Evolutionary conservation across 805 yeast genomes (phyloP).

Genomic region (Starmera amethionina): DNA sequence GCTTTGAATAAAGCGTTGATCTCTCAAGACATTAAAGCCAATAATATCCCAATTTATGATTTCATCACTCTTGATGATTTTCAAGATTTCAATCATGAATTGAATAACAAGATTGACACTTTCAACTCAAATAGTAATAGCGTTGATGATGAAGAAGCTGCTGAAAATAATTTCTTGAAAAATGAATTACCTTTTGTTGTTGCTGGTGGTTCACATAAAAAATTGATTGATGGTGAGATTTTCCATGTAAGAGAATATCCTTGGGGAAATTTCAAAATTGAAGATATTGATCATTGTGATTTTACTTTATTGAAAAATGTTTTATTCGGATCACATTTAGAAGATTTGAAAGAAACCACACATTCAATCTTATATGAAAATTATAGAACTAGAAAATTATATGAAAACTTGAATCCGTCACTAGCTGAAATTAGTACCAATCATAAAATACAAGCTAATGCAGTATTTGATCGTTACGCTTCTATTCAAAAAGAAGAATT

Average conservation of each 20-base stretch:
- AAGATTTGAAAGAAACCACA: slow-evolving; percentile 74
- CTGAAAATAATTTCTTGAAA: slow-evolving; percentile 27
- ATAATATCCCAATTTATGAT: slow-evolving; percentile 58
- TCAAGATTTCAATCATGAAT: too few relatives aligned
- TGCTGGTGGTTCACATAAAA: slow-evolving; percentile 42
- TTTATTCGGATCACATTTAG: slow-evolving; percentile 66
- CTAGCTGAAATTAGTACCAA: neutral
- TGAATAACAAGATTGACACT: too few relatives aligned
- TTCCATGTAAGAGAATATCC: slow-evolving; percentile 47
- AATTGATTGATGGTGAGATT: slow-evolving; percentile 19
- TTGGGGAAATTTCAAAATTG: slow-evolving; percentile 58
- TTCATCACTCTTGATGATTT: slow-evolving; percentile 25
- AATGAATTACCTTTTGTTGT: slow-evolving; percentile 54
- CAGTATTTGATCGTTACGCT: slow-evolving; percentile 1
- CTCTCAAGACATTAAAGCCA: slow-evolving; percentile 43
- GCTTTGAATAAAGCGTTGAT: slow-evolving; percentile 41
- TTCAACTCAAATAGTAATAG: slow-evolving; percentile 33
- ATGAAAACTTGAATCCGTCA: slow-evolving; percentile 22
- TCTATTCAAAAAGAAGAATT: neutral
- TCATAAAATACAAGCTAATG: too few relatives aligned
- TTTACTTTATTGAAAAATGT: slow-evolving; percentile 63
- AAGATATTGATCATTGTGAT: slow-evolving; percentile 54
- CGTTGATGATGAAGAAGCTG: slow-evolving; percentile 36
- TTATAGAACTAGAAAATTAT: slow-evolving; percentile 63
- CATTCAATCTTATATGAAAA: slow-evolving; percentile 69